A percentile compares a stretch with the other conserved stretches of the same genome.
phyloP scores from a whole-genome alignment of 495 filamentous ascomycete species.

The Penicillium steckii region DNA sequence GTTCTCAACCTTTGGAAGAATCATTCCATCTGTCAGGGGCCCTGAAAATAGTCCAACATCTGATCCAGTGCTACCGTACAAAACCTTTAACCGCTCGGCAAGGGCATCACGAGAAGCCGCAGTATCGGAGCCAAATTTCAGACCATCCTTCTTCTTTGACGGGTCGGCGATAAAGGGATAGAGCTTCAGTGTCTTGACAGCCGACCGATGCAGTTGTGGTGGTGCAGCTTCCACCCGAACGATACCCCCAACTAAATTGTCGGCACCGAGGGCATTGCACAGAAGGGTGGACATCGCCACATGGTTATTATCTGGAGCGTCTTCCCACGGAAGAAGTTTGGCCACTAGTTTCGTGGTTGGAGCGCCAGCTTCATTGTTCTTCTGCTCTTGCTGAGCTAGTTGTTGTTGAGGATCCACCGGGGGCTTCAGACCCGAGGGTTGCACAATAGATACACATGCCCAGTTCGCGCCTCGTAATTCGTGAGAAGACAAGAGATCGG shows the following conservation, averaged over 20 bases:
- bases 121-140: conserved; percentile 88
- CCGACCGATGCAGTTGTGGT: conserved; percentile 52
- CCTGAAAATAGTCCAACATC: conserved; percentile 68
- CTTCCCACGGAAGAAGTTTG: conserved; percentile 73
- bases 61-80: conserved; percentile 39
- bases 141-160: conserved; percentile 54
- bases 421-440: conserved; percentile 73
- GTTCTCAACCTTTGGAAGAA: conserved; percentile 55
- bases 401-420: conserved; percentile 73
- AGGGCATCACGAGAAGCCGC: conserved; percentile 72
- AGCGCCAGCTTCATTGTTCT: conserved; percentile 55
- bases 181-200: conserved; percentile 61
- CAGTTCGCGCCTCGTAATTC: conserved; percentile 71
- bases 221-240: conserved; percentile 79
- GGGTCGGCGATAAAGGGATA: conserved; percentile 68
- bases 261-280: conserved; percentile 65
- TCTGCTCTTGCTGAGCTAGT: conserved; percentile 57
- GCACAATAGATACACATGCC: conserved; percentile 74
- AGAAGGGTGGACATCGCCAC: conserved; percentile 73
- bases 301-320: conserved; percentile 78
- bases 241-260: conserved; percentile 81
- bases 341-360: conserved; percentile 73
- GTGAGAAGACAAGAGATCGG: conserved; percentile 64
- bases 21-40: conserved; percentile 83
- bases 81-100: conserved; percentile 49